Base-by-base conservation (phyloP, 352 stramenopile genomes). In the Globisporangium barbulae region DNA sequence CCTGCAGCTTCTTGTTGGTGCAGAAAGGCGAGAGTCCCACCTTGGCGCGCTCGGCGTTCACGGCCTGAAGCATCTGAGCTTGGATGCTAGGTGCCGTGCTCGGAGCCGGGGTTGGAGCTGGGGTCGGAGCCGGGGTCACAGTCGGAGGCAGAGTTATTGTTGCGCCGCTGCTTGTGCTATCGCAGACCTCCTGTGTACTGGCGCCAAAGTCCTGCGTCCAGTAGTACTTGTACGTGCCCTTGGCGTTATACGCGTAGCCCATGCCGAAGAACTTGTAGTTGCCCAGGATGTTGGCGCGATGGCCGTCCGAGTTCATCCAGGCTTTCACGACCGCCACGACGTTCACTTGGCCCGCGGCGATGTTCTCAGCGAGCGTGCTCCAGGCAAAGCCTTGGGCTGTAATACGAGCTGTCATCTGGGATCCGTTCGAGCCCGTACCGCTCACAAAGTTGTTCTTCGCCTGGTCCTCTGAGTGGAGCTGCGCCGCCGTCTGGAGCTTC, bases 161-260 rank as follows among this genome's bases (percentile, higher is more conserved):
- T 41, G 35, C 9, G 31, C 31, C 31, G 12, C 41, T 47, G 41
- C 15, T n/a, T 28, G 44, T 13, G 15, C 21, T 17, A 41, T 31
- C 56, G 17, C 41, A 62, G 25, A 53, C 42, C 42, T 88, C 76
- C 30, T 33, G 74, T n/a, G 30, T 61, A 47, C 74, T 61, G 5
- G 37, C 54, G 44, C 68, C 77, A 48, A 88, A 90, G 59, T 86
- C 64, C 56, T 90, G 79, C 13, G 76, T 88, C 77, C 81, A 89
- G 64, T 76, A 90, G 62, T 79, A 62, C 7, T 67, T 53, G 65
- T 81, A 81, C n/a, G n/a, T n/a, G n/a, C n/a, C n/a, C n/a, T n/a
- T 22, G 0, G 59, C 61, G 56, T 74, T 85, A 52, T 82, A 82
- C 3, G 77, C 75, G 55, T 89, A 78, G 39, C 76, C 74, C 65